Evolutionary conservation across 805 yeast genomes (phyloP).

Genomic region (Pichia californica): DNA sequence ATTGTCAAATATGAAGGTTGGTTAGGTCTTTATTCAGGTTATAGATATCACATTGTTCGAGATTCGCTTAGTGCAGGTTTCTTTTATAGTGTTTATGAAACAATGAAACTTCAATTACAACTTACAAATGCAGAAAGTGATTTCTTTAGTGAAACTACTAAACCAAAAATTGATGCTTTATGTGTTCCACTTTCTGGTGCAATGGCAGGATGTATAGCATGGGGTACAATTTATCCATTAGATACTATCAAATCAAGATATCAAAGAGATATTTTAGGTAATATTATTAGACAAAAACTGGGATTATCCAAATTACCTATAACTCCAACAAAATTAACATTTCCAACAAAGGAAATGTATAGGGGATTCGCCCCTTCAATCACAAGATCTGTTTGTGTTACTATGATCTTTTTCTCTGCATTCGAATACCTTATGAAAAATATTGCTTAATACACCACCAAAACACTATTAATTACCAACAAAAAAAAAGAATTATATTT

Average conservation of each 20-base stretch:
- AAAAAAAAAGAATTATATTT: too few relatives aligned
- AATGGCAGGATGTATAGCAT: constrained; percentile 64
- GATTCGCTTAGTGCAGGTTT: constrained; percentile 68
- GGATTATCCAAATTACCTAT: constrained; percentile 39
- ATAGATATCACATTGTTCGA: constrained; percentile 55
- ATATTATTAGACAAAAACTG: constrained; percentile 48
- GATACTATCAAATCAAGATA: constrained; percentile 74
- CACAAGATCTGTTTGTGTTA: constrained; percentile 63
- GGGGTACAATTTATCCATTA: constrained; percentile 72
- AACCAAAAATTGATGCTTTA: constrained; percentile 29
- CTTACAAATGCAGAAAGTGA: constrained; percentile 2
- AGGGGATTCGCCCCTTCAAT: constrained; percentile 74
- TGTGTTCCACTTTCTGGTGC: constrained; percentile 72
- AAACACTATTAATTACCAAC: too few relatives aligned
- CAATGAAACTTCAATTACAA: constrained; percentile 44
- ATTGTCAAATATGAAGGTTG: constrained; percentile 56
- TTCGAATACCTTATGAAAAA: constrained; percentile 64
- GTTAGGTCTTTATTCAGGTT: constrained; percentile 67
- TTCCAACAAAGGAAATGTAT: constrained; percentile 50
- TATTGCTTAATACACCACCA: too few relatives aligned
- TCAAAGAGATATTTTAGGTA: constrained; percentile 68
- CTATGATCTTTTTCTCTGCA: constrained; percentile 67
- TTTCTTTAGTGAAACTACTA: constrained; percentile 2
- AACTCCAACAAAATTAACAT: constrained; percentile 27
- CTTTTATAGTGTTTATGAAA: constrained; percentile 71